Conservation (phyloP, 345 rosid genomes). For the Camelina neglecta region DNA sequence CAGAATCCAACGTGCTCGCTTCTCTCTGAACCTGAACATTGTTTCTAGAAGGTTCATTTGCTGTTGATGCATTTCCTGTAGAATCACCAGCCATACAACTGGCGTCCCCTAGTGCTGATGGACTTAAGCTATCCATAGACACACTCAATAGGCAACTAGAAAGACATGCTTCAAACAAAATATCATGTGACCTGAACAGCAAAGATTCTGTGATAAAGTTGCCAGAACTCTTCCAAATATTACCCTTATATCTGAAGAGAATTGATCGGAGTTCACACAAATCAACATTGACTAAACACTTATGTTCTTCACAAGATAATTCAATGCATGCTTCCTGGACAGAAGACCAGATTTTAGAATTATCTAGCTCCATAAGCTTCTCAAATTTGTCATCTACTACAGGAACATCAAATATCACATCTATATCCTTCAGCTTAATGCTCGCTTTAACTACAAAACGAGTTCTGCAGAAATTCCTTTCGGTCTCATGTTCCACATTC, state of each 20-base stretch:
- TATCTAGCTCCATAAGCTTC: conserved; percentile 42
- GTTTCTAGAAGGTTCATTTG: conserved; percentile 48
- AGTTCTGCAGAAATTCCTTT: conserved; percentile 44
- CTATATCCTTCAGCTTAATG: conserved; percentile 60
- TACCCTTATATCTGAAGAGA: conserved; percentile 56
- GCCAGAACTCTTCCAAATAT: conserved; percentile 53
- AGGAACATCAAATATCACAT: conserved; percentile 64
- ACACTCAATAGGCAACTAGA: conserved; percentile 59
- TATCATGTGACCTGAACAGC: conserved; percentile 53
- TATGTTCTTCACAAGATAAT: conserved; percentile 59
- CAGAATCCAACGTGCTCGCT: conserved; percentile 49
- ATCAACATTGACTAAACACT: conserved; percentile 50
- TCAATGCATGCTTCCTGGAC: conserved; percentile 52
- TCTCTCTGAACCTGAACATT: conserved; percentile 46
- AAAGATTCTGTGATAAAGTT: conserved; percentile 47
- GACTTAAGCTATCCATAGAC: conserved; percentile 51
- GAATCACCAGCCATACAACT: conserved; percentile 45
- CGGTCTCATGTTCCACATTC: conserved; percentile 46
- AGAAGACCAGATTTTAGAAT: conserved; percentile 68
- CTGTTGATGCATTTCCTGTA: conserved; percentile 42
- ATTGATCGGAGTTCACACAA: conserved; percentile 54
- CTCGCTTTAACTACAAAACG: conserved; percentile 50
- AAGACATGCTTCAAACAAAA: conserved; percentile 65
- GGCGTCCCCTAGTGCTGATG: conserved; percentile 43
- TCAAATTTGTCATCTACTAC: conserved; percentile 46